Evolutionary conservation across 2,329 filamentous ascomycete species (phyloP).

Genomic region (Apiospora kogelbergensis): DNA sequence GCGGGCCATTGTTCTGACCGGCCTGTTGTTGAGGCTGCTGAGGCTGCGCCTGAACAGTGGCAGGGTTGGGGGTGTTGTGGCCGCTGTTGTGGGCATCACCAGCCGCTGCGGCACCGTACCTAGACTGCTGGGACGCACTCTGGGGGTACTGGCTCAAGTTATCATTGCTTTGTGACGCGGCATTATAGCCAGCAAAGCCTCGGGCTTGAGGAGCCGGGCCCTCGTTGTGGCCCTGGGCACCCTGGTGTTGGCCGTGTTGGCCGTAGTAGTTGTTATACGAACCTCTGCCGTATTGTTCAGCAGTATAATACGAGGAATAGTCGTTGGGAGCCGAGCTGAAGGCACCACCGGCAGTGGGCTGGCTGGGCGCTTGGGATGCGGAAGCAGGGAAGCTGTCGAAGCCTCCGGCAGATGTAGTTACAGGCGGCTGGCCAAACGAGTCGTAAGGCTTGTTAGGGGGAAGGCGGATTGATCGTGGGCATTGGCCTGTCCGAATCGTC

Average conservation of each 20-base stretch:
- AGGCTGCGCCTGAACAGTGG: slow-evolving; percentile 28
- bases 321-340: slow-evolving; percentile 77
- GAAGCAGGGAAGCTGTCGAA: slow-evolving; percentile 62
- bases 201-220: slow-evolving; percentile 71
- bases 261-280: slow-evolving; percentile 66
- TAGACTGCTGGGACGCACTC: slow-evolving; percentile 66
- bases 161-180: slow-evolving; percentile 57
- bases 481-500: slow-evolving; percentile 65
- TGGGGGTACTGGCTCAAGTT: slow-evolving; percentile 72
- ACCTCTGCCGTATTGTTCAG: slow-evolving; percentile 69
- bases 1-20: slow-evolving; percentile 21
- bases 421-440: slow-evolving; percentile 73
- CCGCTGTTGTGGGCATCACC: slow-evolving; percentile 75
- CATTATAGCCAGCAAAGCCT: slow-evolving; percentile 72
- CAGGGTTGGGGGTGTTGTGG: slow-evolving; percentile 11
- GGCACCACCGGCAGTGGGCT: slow-evolving; percentile 61
- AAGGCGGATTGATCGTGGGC: slow-evolving; percentile 61
- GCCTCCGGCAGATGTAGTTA: slow-evolving; percentile 39
- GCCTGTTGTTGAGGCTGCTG: slow-evolving; percentile 20
- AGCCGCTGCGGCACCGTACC: slow-evolving; percentile 55
- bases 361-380: slow-evolving; percentile 55
- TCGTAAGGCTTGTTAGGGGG: slow-evolving; percentile 77
- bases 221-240: slow-evolving; percentile 70
- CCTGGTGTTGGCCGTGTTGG: slow-evolving; percentile 49
- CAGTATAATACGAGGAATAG: slow-evolving; percentile 83